Evolutionary conservation across 2,329 filamentous ascomycete genomes (phyloP).

Genomic region (Aspergillus caelatus): DNA sequence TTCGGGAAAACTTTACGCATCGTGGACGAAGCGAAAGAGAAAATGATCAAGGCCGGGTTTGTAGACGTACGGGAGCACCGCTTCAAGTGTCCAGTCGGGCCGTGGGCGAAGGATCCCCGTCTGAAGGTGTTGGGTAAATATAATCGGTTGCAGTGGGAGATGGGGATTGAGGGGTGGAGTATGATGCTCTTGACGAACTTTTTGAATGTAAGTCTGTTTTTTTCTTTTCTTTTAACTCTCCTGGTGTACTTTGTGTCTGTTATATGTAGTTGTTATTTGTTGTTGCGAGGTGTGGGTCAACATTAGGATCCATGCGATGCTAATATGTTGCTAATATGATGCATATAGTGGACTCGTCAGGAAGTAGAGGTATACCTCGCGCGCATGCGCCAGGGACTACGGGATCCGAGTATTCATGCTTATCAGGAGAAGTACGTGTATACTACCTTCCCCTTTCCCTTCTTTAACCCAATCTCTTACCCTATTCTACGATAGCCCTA

Average conservation of each 20-base stretch:
- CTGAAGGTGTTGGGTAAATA: slow-evolving; percentile 27
- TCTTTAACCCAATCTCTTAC: no score
- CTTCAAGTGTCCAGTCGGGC: slow-evolving; percentile 30
- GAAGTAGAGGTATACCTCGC: slow-evolving; percentile 4
- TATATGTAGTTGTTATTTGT: no score
- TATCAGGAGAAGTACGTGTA: not conserved
- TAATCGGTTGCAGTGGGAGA: slow-evolving; percentile 28
- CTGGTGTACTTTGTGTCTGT: no score
- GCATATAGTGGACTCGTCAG: slow-evolving; percentile 10
- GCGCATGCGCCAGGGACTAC: not conserved
- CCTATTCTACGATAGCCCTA: no score
- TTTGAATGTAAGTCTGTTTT: slow-evolving; percentile 20
- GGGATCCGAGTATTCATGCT: not conserved
- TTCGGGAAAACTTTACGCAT: slow-evolving; percentile 32
- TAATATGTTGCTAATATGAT: not conserved
- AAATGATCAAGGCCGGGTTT: slow-evolving; percentile 30
- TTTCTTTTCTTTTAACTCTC: no score
- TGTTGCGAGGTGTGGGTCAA: no score
- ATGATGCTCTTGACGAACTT: slow-evolving; percentile 29
- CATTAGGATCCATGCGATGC: no score
- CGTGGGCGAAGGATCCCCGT: slow-evolving; percentile 21
- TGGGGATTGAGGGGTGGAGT: slow-evolving; percentile 33
- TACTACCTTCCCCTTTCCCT: not conserved
- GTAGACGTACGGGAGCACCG: slow-evolving; percentile 27
- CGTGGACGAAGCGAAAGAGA: slow-evolving; percentile 27